A percentile compares a stretch with the other conserved stretches of the same genome.
These are phyloP conservation scores for Oryza australiensis DNA, from an alignment of 176 grass and related monocot genomes.

Conservation along the genomic window DNA sequence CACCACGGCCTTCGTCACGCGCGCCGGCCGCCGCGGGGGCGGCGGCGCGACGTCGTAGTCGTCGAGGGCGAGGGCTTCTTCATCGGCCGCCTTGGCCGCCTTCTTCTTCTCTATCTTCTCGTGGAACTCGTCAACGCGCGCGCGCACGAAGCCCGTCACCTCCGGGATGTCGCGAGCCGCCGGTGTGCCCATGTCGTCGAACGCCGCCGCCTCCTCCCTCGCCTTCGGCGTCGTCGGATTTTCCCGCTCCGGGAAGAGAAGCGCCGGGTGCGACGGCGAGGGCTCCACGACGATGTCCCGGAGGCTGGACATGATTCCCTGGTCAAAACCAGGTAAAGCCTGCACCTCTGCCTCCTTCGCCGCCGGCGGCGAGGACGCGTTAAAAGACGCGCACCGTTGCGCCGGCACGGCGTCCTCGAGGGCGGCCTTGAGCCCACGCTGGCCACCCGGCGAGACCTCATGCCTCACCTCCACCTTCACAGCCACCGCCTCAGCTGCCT, in stretches of 20 bases:
- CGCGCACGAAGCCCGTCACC: conserved; percentile 45
- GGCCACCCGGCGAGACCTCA: background rate
- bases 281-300: conserved; percentile 11
- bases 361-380: background rate
- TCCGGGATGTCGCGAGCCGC: conserved; percentile 40
- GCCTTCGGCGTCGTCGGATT: background rate
- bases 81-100: background rate
- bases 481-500: background rate
- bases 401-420: conserved; percentile 31
- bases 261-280: conserved; percentile 31
- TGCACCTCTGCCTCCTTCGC: background rate
- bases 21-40: background rate
- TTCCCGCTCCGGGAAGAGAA: conserved; percentile 40
- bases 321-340: conserved; percentile 38
- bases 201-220: background rate
- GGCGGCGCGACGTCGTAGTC: background rate
- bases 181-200: background rate
- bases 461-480: background rate
- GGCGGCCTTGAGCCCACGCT: conserved; percentile 42
- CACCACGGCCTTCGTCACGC: conserved; percentile 40
- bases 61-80: background rate
- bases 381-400: background rate
- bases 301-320: conserved; percentile 37
- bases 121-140: conserved; percentile 49
- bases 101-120: conserved; percentile 39